Evolutionary conservation across 345 rosid species (phyloP).

Genomic region (Lepidium didymum): DNA sequence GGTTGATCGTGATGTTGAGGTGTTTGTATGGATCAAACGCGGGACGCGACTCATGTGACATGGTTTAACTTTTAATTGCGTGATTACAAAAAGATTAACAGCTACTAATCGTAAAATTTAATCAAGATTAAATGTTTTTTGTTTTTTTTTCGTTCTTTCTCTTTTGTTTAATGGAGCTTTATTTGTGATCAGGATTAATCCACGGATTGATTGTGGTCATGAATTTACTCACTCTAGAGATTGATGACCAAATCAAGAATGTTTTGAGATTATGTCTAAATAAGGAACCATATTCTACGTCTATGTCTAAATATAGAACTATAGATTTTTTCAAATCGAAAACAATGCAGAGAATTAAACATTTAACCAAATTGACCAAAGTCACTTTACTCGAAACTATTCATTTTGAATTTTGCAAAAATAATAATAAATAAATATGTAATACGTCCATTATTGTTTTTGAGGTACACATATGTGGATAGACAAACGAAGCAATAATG

Average conservation of each 20-base stretch:
- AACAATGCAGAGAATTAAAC: no score
- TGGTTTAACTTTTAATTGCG: not conserved
- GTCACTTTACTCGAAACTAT: no score
- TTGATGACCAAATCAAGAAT: conserved; percentile 4
- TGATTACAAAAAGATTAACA: not conserved
- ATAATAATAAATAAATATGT: not conserved
- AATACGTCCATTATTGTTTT: not conserved
- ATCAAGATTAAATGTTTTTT: not conserved
- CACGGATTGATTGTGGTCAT: conserved; percentile 17
- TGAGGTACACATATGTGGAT: not conserved
- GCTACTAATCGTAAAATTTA: not conserved
- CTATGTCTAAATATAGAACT: no score
- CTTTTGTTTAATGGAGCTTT: not conserved
- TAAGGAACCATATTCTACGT: not conserved
- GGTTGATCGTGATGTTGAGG: conserved; percentile 27
- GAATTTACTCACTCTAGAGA: not conserved
- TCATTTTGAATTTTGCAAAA: not conserved
- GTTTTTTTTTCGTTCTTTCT: not conserved
- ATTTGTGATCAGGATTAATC: conserved; percentile 15
- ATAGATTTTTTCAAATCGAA: no score
- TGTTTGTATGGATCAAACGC: conserved; percentile 32
- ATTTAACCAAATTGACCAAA: no score
- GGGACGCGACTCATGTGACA: conserved; percentile 7
- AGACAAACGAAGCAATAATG: not conserved
- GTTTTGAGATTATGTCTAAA: not conserved